Evolutionary conservation across 768 basidiomycete species (phyloP).

Genomic region (Candolleomyces efflorescens): DNA sequence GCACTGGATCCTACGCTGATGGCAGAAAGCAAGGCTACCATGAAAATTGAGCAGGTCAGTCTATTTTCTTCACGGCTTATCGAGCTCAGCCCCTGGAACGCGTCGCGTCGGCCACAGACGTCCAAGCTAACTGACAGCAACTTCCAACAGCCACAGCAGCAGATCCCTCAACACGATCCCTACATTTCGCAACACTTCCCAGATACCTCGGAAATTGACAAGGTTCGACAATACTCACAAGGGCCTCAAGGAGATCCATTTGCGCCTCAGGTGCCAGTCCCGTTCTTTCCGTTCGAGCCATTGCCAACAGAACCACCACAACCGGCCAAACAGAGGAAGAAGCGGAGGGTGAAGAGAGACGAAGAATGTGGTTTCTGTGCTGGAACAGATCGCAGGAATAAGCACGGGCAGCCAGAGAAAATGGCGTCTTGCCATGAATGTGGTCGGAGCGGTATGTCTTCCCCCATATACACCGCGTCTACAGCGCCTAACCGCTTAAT

Average conservation of each 20-base stretch:
- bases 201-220: conserved; percentile 16
- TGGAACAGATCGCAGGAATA: conserved; percentile 60
- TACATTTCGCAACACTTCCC: conserved; percentile 18
- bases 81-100: conserved; percentile 29
- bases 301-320: conserved; percentile 31
- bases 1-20: conserved; percentile 53
- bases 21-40: conserved; percentile 17
- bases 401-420: conserved; percentile 47
- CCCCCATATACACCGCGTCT: conserved; percentile 7
- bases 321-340: conserved; percentile 45
- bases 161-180: conserved; percentile 20
- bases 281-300: conserved; percentile 47
- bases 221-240: conserved; percentile 55
- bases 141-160: conserved; percentile 23
- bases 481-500: conserved; percentile 5
- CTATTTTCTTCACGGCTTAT: conserved; percentile 10
- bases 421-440: conserved; percentile 83
- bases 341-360: conserved; percentile 47
- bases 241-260: conserved; percentile 84
- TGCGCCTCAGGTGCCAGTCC: conserved; percentile 55
- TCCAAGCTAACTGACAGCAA: conserved; percentile 17
- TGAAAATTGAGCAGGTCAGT: conserved; percentile 35
- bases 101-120: conserved; percentile 61
- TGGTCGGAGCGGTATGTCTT: conserved; percentile 65
- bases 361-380: conserved; percentile 75